These are phyloP conservation scores for Phytophthora tubulina DNA, from an alignment of 352 stramenopile genomes.

Conservation along the genomic window DNA sequence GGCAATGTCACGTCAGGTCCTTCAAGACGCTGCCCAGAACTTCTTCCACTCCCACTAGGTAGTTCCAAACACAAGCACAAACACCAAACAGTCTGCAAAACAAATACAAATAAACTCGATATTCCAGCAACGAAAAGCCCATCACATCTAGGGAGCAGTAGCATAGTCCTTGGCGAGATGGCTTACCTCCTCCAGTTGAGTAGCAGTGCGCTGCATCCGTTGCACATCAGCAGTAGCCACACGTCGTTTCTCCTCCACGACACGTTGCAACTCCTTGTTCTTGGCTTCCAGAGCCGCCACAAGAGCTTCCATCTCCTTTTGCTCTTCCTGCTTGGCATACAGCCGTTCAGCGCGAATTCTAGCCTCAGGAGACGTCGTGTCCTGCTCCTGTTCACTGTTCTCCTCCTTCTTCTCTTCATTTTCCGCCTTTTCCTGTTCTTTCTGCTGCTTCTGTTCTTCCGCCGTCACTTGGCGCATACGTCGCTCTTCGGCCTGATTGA, in stretches of 20 bases:
- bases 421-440: conserved; percentile 19
- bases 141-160: conserved; percentile 25
- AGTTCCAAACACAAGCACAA: conserved; percentile 11
- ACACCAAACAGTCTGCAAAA: conserved; percentile 9
- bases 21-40: conserved; percentile 73
- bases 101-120: conserved; percentile 35
- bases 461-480: conserved; percentile 47
- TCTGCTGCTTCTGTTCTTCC: conserved; percentile 29
- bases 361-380: conserved; percentile 42
- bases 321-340: conserved; percentile 64
- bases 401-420: conserved; percentile 13
- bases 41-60: conserved; percentile 65
- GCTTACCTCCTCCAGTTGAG: conserved; percentile 49
- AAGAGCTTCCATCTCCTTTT: conserved; percentile 53
- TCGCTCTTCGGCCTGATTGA: conserved; percentile 53
- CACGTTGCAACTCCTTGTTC: conserved; percentile 55
- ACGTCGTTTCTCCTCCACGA: conserved; percentile 58
- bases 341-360: conserved; percentile 55
- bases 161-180: conserved; percentile 56
- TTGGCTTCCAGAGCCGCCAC: conserved; percentile 46
- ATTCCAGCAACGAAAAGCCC: conserved; percentile 8
- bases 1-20: conserved; percentile 63
- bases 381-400: conserved; percentile 8
- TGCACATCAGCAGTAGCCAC: conserved; percentile 55
- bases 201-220: conserved; percentile 46